These are phyloP conservation scores for Trichoderma sp. DNA, from an alignment of 2,329 filamentous ascomycete genomes.

Conservation along the genomic window DNA sequence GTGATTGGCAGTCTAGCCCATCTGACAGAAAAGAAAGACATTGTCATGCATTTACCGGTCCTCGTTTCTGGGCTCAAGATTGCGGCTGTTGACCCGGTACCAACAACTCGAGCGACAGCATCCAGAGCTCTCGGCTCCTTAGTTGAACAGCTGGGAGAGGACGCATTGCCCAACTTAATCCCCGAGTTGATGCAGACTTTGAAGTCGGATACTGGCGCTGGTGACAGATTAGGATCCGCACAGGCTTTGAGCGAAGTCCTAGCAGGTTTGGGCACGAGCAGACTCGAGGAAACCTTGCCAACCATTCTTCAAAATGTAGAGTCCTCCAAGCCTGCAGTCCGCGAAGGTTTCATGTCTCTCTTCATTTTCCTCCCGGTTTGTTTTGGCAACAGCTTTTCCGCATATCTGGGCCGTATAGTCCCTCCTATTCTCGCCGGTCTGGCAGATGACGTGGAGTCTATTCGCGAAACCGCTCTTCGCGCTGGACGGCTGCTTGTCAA, in stretches of 20 bases:
- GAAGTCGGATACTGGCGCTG: slow-evolving; percentile 94
- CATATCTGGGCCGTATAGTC: slow-evolving; percentile 93
- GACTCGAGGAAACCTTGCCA: slow-evolving; percentile 92
- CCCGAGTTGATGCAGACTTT: slow-evolving; percentile 96
- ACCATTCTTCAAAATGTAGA: slow-evolving; percentile 96
- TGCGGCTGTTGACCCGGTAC: slow-evolving; percentile 92
- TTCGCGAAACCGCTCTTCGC: slow-evolving; percentile 92
- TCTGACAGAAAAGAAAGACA: slow-evolving; percentile 93
- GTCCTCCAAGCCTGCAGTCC: slow-evolving; percentile 84
- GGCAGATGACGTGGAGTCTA: slow-evolving; percentile 94
- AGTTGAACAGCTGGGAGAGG: slow-evolving; percentile 97
- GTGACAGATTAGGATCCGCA: slow-evolving; percentile 92
- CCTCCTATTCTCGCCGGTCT: slow-evolving; percentile 91
- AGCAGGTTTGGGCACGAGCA: slow-evolving; percentile 86
- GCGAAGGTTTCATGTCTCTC: slow-evolving; percentile 98
- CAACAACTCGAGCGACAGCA: slow-evolving; percentile 91
- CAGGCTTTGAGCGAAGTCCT: slow-evolving; percentile 96
- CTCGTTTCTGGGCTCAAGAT: slow-evolving; percentile 86
- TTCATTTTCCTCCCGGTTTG: slow-evolving; percentile 99
- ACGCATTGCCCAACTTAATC: slow-evolving; percentile 94
- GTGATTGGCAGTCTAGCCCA: slow-evolving; percentile 98
- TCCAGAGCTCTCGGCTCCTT: slow-evolving; percentile 94
- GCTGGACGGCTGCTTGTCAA: slow-evolving; percentile 94
- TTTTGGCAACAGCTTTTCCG: slow-evolving; percentile 97
- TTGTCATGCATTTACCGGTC: slow-evolving; percentile 86